phyloP scores from a whole-genome alignment of 2,329 filamentous ascomycete species.

The Zopfia rhizophila region DNA sequence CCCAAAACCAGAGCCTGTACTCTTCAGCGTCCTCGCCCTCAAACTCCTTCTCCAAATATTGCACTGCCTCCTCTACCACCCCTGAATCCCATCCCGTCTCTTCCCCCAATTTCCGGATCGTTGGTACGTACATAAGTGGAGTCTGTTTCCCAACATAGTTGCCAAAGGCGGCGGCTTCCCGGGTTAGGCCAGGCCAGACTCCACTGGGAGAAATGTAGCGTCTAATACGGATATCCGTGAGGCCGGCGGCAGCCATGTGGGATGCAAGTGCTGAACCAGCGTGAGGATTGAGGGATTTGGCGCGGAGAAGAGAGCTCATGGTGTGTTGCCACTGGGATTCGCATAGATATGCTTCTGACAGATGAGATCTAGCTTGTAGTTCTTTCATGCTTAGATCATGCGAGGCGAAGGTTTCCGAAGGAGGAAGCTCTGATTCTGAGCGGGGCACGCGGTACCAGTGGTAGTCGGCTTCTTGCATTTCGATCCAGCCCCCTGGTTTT shows the following conservation, averaged over 20 bases:
- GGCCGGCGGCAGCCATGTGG: background rate
- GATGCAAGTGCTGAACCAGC: slow-evolving; percentile 3
- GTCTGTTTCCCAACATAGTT: slow-evolving; percentile 4
- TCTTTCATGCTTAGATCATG: too few species aligned
- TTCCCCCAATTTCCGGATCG: background rate
- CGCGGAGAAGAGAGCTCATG: background rate
- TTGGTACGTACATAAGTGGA: slow-evolving; percentile 2
- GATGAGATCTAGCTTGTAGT: too few species aligned
- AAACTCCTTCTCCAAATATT: slow-evolving; percentile 4
- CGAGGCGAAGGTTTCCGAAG: too few species aligned
- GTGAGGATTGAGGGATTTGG: slow-evolving; percentile 3
- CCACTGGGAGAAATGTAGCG: slow-evolving; percentile 4
- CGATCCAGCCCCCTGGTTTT: slow-evolving; percentile 59
- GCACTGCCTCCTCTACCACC: slow-evolving; percentile 1
- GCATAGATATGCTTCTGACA: too few species aligned
- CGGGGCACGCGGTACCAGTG: slow-evolving; percentile 4
- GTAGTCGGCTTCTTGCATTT: slow-evolving; percentile 37
- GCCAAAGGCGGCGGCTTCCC: slow-evolving; percentile 1
- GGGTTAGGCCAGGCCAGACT: slow-evolving; percentile 3
- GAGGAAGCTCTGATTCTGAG: too few species aligned
- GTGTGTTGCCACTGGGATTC: background rate
- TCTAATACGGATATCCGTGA: slow-evolving; percentile 1
- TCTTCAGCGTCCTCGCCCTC: slow-evolving; percentile 1
- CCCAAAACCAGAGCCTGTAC: slow-evolving; percentile 7
- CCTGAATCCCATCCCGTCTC: slow-evolving; percentile 3